Base-by-base conservation (phyloP, 208 protist species). In the Wallacemonas sp. region DNA sequence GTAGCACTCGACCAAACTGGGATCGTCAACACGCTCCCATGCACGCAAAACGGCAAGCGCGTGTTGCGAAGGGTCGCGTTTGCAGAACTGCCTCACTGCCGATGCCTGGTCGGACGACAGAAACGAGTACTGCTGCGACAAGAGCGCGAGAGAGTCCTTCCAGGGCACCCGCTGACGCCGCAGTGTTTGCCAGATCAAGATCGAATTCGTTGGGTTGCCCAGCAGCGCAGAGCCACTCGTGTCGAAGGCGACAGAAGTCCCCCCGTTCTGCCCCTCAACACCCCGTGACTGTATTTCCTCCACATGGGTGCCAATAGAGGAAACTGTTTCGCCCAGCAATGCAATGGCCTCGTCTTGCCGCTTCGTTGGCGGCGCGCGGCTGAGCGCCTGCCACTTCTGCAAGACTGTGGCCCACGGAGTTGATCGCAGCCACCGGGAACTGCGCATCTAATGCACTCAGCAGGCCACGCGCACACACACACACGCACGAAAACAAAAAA, bases 141-240 rank as follows among this genome's bases (percentile, higher is more conserved):
- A 44, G 34, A 94, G 70, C 6, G 14, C 54, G 60, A 88, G 65
- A 8, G 77, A 74, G 8, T 56, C 66, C 31, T 59, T 41, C 88
- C 82, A 89, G 22, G 66, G 54, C 31, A 91, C 70, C 0, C 80
- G 71, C 15, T 90, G 76, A 2, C 70, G 74, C 14, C 65, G 75
- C 31, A 94, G 54, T 2, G 74, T 53, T 9, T 47, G 38, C 88
- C 88, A 94, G 27, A 94, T 74, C 15, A 80, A 38, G 36, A 74
- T 12, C 6, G 88, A 84, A n/a, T 66, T 53, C 19, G 33, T 36
- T 5, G 44, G 63, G 2, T 46, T 55, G 5, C 66, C 63, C 4
- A 80, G 60, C 1, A 77, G 45, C 22, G 56, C 44, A 6, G 17
- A 66, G 3, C 21, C 46, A 21, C 36, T 41, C 9, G 6, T 41